Conservation (phyloP, 2,329 filamentous ascomycete species). For the Sporothrix euskadiensis region DNA sequence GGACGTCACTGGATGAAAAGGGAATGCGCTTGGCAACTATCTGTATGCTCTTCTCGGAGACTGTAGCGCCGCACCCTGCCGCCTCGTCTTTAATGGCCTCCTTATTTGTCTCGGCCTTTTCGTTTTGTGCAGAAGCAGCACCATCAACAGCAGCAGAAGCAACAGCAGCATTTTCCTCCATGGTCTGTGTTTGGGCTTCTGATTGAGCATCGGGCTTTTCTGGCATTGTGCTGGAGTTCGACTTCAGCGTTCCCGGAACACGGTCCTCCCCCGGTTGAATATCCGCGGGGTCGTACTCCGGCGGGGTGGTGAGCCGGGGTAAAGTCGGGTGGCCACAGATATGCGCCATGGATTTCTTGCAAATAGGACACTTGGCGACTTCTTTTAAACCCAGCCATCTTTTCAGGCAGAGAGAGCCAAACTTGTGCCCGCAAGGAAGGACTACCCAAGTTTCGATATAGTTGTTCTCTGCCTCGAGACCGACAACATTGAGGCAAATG, state of each 20-base stretch:
- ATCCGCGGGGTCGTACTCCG: background rate
- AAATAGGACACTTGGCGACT: constrained; percentile 45
- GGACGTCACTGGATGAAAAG: background rate
- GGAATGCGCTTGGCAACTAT: background rate
- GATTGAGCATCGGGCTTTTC: background rate
- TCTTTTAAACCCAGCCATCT: constrained; percentile 44
- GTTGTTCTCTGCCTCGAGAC: constrained; percentile 42
- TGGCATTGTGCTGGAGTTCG: background rate
- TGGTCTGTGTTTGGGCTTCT: background rate
- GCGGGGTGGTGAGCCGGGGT: constrained; percentile 30
- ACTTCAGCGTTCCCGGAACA: no score
- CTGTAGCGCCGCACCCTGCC: background rate
- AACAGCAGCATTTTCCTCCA: background rate
- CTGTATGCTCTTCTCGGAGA: background rate
- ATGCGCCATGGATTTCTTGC: constrained; percentile 40
- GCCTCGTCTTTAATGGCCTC: background rate
- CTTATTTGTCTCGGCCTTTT: background rate
- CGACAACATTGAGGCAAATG: constrained; percentile 49
- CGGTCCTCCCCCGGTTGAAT: background rate
- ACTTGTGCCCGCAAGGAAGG: constrained; percentile 48
- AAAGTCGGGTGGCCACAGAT: constrained; percentile 41
- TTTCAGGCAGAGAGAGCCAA: constrained; percentile 48
- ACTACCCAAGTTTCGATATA: constrained; percentile 44
- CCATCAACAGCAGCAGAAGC: background rate
- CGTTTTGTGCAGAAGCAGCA: background rate